Conservation (phyloP, 2,329 filamentous ascomycete species). For the Trichophyton verrucosum region DNA sequence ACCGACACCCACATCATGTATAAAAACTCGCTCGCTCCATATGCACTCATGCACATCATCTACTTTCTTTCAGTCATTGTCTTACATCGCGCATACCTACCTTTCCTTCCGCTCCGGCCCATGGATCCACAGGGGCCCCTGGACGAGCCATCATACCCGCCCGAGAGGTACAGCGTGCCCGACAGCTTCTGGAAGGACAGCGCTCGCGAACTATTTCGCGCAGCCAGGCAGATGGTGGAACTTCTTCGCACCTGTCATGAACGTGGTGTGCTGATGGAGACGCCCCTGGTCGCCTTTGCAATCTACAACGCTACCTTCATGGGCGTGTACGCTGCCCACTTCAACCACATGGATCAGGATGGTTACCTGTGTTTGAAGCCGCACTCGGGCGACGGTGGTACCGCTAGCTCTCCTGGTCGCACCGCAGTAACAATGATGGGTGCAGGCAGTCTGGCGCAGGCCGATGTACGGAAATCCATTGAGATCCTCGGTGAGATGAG, state of each 20-base stretch:
- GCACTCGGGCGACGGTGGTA: constrained; percentile 14
- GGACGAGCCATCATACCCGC: constrained; percentile 37
- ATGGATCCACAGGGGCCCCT: constrained; percentile 41
- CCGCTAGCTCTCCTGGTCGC: constrained; percentile 14
- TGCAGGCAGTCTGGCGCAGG: constrained; percentile 15
- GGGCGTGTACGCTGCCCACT: constrained; percentile 42
- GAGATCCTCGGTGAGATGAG: constrained; percentile 32
- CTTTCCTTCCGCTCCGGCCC: constrained; percentile 41
- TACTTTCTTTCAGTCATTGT: constrained; percentile 44
- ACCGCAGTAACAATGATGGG: constrained; percentile 11
- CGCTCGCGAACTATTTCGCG: constrained; percentile 38
- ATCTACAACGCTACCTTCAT: constrained; percentile 43
- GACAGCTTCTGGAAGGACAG: constrained; percentile 44
- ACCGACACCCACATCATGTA: constrained; percentile 43
- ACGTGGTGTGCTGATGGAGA: constrained; percentile 41
- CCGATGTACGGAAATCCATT: constrained; percentile 26
- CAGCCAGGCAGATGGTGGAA: constrained; percentile 42
- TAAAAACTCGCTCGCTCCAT: constrained; percentile 40
- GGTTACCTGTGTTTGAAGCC: constrained; percentile 32
- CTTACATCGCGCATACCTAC: constrained; percentile 44
- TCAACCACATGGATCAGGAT: constrained; percentile 44
- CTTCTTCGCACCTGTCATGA: constrained; percentile 41
- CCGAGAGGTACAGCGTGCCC: constrained; percentile 33
- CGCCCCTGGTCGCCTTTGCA: constrained; percentile 44
- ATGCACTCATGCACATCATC: constrained; percentile 44